Percentiles rank a stretch among this genome's conserved stretches.
Evolutionary conservation across 2,329 filamentous ascomycete genomes (phyloP).

Genomic region (Alternaria viburni): DNA sequence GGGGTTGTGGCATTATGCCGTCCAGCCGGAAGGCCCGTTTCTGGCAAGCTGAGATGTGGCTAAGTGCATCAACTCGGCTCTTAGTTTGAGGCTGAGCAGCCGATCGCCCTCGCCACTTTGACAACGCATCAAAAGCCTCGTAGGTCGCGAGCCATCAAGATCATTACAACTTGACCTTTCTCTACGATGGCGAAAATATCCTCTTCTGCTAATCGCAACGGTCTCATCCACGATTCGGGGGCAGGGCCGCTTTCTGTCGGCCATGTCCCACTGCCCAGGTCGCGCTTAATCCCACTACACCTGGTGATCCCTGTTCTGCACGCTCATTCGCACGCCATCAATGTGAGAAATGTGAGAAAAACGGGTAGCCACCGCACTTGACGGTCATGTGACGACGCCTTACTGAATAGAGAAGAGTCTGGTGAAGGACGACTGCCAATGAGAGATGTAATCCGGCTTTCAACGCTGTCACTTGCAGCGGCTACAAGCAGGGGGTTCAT

Average conservation of each 20-base stretch:
- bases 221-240: conserved; percentile 28
- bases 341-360: conserved; percentile 41
- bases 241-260: conserved; percentile 20
- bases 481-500: conserved; percentile 33
- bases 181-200: conserved; percentile 15
- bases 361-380: conserved; percentile 32
- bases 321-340: conserved; percentile 35
- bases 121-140: conserved; percentile 40
- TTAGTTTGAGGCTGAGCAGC: conserved; percentile 43
- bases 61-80: conserved; percentile 31
- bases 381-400: conserved; percentile 39
- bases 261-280: conserved; percentile 35
- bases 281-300: conserved; percentile 34
- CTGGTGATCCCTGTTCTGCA: conserved; percentile 32
- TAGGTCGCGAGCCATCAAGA: conserved; percentile 15
- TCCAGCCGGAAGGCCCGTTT: conserved; percentile 35
- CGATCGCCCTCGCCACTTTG: conserved; percentile 39
- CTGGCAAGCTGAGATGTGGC: conserved; percentile 40
- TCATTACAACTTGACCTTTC: conserved; percentile 4
- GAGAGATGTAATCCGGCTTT: conserved; percentile 12
- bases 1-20: conserved; percentile 15
- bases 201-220: conserved; percentile 27
- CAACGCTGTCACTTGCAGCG: conserved; percentile 28
- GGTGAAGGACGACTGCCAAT: conserved; percentile 33
- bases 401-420: conserved; percentile 23